A percentile compares a stretch with the other conserved stretches of the same genome.
phyloP scores from a whole-genome alignment of 2,329 filamentous ascomycete genomes.

The Pestalotiopsis sp. region DNA sequence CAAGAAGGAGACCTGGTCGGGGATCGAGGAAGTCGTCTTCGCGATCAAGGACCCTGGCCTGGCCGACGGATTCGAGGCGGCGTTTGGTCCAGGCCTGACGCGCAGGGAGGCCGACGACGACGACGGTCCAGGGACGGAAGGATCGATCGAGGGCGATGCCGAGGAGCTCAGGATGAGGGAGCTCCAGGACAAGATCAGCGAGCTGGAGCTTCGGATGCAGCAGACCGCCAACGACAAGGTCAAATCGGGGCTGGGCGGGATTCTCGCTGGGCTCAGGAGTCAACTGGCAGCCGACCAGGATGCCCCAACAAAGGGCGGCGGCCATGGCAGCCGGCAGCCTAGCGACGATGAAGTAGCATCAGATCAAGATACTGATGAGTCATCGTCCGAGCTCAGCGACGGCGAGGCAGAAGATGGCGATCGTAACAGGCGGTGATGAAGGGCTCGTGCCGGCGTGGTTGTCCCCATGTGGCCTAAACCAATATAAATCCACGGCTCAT shows the following conservation, averaged over 20 bases:
- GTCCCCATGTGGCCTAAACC: background rate
- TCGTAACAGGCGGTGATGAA: background rate
- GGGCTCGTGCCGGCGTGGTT: background rate
- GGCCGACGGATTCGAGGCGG: slow-evolving; percentile 52
- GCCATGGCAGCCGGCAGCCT: background rate
- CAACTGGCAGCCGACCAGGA: slow-evolving; percentile 21
- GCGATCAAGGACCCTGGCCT: slow-evolving; percentile 56
- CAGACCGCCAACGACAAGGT: slow-evolving; percentile 30
- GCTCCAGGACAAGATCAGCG: slow-evolving; percentile 29
- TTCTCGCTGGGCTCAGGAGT: slow-evolving; percentile 27
- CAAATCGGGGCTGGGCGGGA: slow-evolving; percentile 25
- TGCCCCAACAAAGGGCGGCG: background rate
- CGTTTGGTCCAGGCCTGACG: slow-evolving; percentile 45
- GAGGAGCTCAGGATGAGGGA: slow-evolving; percentile 22
- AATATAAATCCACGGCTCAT: background rate
- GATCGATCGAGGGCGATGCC: slow-evolving; percentile 12
- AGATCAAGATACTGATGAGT: background rate
- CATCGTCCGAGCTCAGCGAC: background rate
- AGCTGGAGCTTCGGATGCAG: slow-evolving; percentile 26
- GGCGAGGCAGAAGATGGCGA: background rate
- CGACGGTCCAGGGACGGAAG: slow-evolving; percentile 18
- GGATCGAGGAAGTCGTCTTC: slow-evolving; percentile 57
- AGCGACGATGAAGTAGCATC: background rate
- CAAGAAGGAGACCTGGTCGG: slow-evolving; percentile 38
- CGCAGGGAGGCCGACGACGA: slow-evolving; percentile 28